Evolutionary conservation across 2,329 filamentous ascomycete genomes (phyloP), one percentile per base, ranked within the genome.

Genomic region (Phialophora expanda): DNA sequence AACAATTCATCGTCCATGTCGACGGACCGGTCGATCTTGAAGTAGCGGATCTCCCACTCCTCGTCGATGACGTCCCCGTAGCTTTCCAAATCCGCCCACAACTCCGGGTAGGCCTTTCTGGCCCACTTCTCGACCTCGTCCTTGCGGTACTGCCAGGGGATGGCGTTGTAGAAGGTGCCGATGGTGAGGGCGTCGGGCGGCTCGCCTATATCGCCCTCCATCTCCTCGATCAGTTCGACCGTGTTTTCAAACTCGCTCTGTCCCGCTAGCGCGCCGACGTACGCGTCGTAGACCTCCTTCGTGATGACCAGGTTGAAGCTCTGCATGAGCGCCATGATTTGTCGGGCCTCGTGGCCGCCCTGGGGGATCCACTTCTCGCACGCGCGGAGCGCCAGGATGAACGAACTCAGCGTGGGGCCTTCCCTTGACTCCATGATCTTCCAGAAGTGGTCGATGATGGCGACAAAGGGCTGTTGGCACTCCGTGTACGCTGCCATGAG

Each of bases 401-500:
- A 84, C 67, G 89, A 93, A 67, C 87, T 86, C 73, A 95, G 92
- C 1, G 89, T 90, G 0, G 95, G 95, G 0, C 95, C 95, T 77
- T 98, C 93, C n/a, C 84, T 83, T 0, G 89, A 92, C 63, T 87
- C 85, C n/a, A 89, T 88, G 64, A 99, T 93, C 56, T 96, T 62
- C 87, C 83, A 92, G 93, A 98, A 74, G 92, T 92, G 56, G 89
- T 87, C 69, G 96, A 81, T 1, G 91, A 91, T 62, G 86, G 85
- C 32, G 30, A 64, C 57, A 41, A 84, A 78, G 0, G 89, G 83
- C 69, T 88, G 83, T 6, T 86, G 90, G 73, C 88, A 90, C 0
- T 86, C 85, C 0, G 88, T 87, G 75, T 96, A 94, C 0, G 92
- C 93, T 12, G 95, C 83, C 88, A 99, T 97, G 56, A 98, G 81